Conservation (phyloP, 768 basidiomycete genomes). For the Royoungia palumana region DNA sequence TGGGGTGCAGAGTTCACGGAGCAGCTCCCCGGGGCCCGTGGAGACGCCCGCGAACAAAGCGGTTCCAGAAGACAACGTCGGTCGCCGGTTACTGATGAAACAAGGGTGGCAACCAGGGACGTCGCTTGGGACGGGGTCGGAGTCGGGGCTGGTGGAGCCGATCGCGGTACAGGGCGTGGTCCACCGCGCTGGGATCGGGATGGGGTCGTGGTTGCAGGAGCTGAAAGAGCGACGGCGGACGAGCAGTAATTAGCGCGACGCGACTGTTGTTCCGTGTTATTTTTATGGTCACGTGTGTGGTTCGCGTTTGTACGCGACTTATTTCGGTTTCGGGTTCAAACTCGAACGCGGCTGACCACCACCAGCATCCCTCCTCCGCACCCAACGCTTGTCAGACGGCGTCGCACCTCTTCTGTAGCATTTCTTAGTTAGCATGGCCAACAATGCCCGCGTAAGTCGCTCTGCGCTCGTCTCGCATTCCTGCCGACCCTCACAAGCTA, state of each 20-base stretch:
- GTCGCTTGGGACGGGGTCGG: conserved; percentile 27
- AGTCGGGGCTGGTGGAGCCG: conserved; percentile 51
- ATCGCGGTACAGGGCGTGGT: conserved; percentile 44
- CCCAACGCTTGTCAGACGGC: conserved; percentile 7
- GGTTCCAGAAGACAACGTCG: conserved; percentile 57
- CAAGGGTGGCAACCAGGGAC: conserved; percentile 76
- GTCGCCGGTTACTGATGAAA: conserved; percentile 63
- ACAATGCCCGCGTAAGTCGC: conserved; percentile 53
- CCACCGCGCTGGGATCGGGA: conserved; percentile 57
- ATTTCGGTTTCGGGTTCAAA: conserved; percentile 21
- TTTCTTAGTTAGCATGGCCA: conserved; percentile 47
- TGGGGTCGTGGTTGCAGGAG: conserved; percentile 15
- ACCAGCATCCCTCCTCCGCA: conserved; percentile 15
- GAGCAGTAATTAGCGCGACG: too few relatives aligned
- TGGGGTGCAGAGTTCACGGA: conserved; percentile 36
- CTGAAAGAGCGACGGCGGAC: too few relatives aligned
- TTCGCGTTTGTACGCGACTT: conserved; percentile 38
- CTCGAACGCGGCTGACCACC: conserved; percentile 36
- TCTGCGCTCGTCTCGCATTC: not conserved
- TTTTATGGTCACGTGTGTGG: conserved; percentile 35
- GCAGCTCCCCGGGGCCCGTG: conserved; percentile 18
- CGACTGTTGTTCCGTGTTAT: conserved; percentile 36
- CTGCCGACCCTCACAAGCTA: conserved; percentile 40
- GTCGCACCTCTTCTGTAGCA: conserved; percentile 24
- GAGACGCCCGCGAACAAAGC: conserved; percentile 30